A percentile compares a stretch with the other conserved stretches of the same genome.
Evolutionary conservation across 2,329 filamentous ascomycete genomes (phyloP).

Genomic region (Iodosphaeria phyllophila): DNA sequence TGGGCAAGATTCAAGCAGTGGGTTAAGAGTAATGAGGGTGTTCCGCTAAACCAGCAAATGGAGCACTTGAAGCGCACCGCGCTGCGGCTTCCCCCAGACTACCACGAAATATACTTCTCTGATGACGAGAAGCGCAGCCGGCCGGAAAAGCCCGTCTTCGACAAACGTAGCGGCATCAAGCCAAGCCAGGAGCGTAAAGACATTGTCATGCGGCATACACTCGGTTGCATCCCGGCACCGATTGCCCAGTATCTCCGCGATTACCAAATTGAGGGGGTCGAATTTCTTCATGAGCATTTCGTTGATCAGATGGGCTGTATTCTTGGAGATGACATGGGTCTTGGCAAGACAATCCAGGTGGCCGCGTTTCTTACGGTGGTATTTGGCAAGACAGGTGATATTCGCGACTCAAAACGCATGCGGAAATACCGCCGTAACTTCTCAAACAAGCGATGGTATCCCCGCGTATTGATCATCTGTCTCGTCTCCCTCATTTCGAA

Average conservation of each 20-base stretch:
- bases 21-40: too few species aligned
- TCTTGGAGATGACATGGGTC: constrained; percentile 89
- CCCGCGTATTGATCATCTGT: constrained; percentile 67
- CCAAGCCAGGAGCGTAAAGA: constrained; percentile 56
- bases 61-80: constrained; percentile 45
- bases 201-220: constrained; percentile 54
- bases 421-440: constrained; percentile 57
- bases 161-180: constrained; percentile 30
- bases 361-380: constrained; percentile 80
- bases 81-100: constrained; percentile 60
- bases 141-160: constrained; percentile 52
- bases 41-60: constrained; percentile 41
- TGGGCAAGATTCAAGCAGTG: too few species aligned
- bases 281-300: constrained; percentile 75
- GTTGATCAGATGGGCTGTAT: constrained; percentile 83
- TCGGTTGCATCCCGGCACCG: constrained; percentile 67
- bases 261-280: constrained; percentile 74
- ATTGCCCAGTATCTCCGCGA: constrained; percentile 84
- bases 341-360: constrained; percentile 94
- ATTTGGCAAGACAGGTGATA: constrained; percentile 86
- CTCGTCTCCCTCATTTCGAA: constrained; percentile 79
- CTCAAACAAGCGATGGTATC: constrained; percentile 61
- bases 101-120: constrained; percentile 56
- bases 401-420: constrained; percentile 72
- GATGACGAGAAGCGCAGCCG: constrained; percentile 46